Base-by-base conservation (phyloP, 2,329 filamentous ascomycete genomes). In the Hypoxylon sp. region DNA sequence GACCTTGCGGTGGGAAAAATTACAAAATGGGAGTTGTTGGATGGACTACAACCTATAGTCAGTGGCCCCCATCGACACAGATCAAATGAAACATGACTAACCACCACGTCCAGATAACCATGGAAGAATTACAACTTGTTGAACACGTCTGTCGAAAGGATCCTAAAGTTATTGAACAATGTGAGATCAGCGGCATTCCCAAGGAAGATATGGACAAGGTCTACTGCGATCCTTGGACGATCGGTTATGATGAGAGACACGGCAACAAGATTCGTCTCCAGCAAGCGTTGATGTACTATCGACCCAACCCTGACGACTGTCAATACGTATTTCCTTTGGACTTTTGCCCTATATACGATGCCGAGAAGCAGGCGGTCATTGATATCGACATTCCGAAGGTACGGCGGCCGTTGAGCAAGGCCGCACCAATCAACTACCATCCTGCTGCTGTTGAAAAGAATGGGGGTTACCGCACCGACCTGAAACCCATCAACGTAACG, bases 141-240 rank as follows among this genome's bases (percentile, higher is more conserved):
- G 92, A 97, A 72, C 78, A 81, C 48, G 74, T 92, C 34, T 83
- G 85, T 52, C 83, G 91, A 59, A 86, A 84, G 63, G 90, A 96
- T 67, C 83, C 89, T 9, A 89, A 88, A 64, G 91, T 96, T 53
- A 94, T 96, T 60, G 90, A 96, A 72, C 91, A 96, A 71, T 97
- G 92, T 66, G 82, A 81, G 5, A 81, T 96, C 52, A 82, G 91
- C 51, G 92, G 92, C 1, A 90, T 97, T 53, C 83, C 90, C 8
- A 80, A 79, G 48, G 80, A 89, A 61, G 89, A 96, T 54, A 96
- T 97, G 92, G 77, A 94, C 77, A 96, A 96, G 73, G 90, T 97
- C 36, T 96, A 95, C 76, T 96, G 91, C 71, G 92, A 97, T 69
- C 91, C 90, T 7, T 97, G 92, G 92, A 96, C 92, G 1, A 96